Evolutionary conservation across 345 rosid genomes (phyloP).

Genomic region (Citrus mangshanensis): DNA sequence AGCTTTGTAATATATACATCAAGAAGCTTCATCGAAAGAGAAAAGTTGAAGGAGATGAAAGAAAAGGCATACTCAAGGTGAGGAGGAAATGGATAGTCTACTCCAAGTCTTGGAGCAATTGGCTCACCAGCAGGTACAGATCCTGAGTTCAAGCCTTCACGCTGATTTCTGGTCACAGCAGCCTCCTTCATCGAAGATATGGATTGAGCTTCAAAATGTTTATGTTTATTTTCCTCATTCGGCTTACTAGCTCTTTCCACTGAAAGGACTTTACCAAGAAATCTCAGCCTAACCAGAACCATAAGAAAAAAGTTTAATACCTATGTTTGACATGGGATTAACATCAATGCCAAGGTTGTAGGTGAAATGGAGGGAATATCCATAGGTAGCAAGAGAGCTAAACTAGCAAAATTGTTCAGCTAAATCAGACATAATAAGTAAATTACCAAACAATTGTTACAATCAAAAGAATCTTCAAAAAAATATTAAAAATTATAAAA

Average conservation of each 20-base stretch:
- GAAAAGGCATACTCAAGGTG: conserved; percentile 61
- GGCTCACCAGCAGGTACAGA: conserved; percentile 46
- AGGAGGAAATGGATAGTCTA: conserved; percentile 93
- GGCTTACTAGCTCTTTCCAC: conserved; percentile 72
- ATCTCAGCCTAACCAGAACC: conserved; percentile 60
- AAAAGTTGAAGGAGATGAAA: not conserved
- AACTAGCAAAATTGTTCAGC: not conserved
- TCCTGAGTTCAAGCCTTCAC: conserved; percentile 34
- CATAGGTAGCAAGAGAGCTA: not conserved
- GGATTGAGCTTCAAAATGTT: conserved; percentile 34
- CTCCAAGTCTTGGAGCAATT: conserved; percentile 85
- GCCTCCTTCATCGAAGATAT: conserved; percentile 33
- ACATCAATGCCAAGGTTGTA: not conserved
- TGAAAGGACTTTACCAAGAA: conserved; percentile 84
- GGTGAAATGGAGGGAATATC: not conserved
- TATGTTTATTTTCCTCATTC: conserved; percentile 40
- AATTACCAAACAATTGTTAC: not conserved
- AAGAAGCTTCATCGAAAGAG: not conserved
- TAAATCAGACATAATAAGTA: too few relatives aligned
- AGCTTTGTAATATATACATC: not conserved
- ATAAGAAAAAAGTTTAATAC: conserved; percentile 15
- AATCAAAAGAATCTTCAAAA: not conserved
- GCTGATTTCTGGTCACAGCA: conserved; percentile 21
- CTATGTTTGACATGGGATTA: not conserved
- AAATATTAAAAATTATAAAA: not conserved